phyloP scores from a whole-genome alignment of 106 monocot species.

The Dactylorhiza incarnata region DNA sequence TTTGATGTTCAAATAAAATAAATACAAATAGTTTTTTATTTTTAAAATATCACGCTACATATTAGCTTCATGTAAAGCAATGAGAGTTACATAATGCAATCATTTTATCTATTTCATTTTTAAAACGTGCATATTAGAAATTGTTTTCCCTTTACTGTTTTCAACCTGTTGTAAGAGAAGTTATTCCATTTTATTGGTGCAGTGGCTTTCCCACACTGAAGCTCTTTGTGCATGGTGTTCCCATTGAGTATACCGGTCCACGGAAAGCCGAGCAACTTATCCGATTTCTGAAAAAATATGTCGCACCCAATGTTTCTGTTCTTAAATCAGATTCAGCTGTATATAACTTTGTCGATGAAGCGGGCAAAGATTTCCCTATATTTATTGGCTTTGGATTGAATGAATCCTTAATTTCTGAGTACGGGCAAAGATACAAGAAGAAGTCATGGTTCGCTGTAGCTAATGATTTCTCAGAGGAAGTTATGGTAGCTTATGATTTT shows the following conservation, averaged over 20 bases:
- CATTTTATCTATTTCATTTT: neutral
- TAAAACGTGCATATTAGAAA: too few species aligned
- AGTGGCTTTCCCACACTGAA: slow-evolving; percentile 93
- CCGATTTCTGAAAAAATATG: slow-evolving; percentile 75
- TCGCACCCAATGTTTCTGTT: slow-evolving; percentile 73
- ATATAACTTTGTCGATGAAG: slow-evolving; percentile 54
- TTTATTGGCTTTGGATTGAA: slow-evolving; percentile 92
- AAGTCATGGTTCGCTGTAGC: slow-evolving; percentile 91
- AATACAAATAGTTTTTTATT: too few species aligned
- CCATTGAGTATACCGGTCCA: slow-evolving; percentile 78
- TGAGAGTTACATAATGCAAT: too few species aligned
- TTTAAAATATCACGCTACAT: too few species aligned
- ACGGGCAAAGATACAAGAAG: slow-evolving; percentile 68
- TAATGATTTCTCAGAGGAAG: slow-evolving; percentile 86
- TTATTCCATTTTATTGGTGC: slow-evolving; percentile 19
- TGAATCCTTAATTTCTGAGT: slow-evolving; percentile 52
- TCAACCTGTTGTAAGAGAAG: neutral
- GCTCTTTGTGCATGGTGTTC: slow-evolving; percentile 84
- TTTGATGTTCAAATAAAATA: too few species aligned
- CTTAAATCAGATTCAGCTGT: slow-evolving; percentile 69
- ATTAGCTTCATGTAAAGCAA: too few species aligned
- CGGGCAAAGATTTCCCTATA: slow-evolving; percentile 78
- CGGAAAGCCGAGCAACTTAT: slow-evolving; percentile 79
- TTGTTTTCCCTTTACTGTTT: too few species aligned
- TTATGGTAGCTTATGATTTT: slow-evolving; percentile 88